Base-by-base conservation (phyloP, 352 stramenopile genomes). In the Phytopythium aichiense region DNA sequence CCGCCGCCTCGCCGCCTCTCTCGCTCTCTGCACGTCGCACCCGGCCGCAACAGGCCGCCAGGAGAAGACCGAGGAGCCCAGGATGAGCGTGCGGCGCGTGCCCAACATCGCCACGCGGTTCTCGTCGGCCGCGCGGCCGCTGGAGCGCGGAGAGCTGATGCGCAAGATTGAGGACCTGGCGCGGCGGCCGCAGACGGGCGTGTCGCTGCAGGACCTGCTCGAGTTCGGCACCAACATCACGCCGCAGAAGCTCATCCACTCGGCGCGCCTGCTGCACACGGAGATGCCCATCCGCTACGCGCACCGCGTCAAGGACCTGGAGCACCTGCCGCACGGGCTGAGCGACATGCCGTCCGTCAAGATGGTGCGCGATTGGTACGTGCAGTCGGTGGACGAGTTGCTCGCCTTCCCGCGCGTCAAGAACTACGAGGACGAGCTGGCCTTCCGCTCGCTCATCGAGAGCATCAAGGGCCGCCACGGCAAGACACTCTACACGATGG, bases 401-500 rank as follows among this genome's bases (percentile, higher is more conserved):
- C 66, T 96, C 9, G 72, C 74, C 9, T 94, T 98, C 60, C 84
- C 89, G 13, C 80, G 88, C 61, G 75, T 96, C 23, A 77, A 92
- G 71, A 94, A 71, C 56, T 89, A 81, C 33, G 79, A 90, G 53
- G 81, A 97, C 42, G 94, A 99, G 76, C 70, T 92, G 53, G 66
- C 76, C 7, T 99, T 99, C 73, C 88, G 92, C 4, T 67, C 87
- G 45, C 79, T 99, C 28, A 89, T 99, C 30, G 91, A 98, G 69
- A 93, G 83, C 58, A 98, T 99, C 64, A 99, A 99, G 76, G 85
- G 97, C 40, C 77, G 97, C 15, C 98, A 99, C 78, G 96, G 90
- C n/a, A 87, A 91, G 37, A 99, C 98, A 30, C 84, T 99, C 15
- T 98, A 99, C 40, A 99, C 98, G 25, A 99, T 99, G 96, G 98